Base-by-base conservation (phyloP, 2,329 filamentous ascomycete genomes). In the Aspergillus alliaceus region DNA sequence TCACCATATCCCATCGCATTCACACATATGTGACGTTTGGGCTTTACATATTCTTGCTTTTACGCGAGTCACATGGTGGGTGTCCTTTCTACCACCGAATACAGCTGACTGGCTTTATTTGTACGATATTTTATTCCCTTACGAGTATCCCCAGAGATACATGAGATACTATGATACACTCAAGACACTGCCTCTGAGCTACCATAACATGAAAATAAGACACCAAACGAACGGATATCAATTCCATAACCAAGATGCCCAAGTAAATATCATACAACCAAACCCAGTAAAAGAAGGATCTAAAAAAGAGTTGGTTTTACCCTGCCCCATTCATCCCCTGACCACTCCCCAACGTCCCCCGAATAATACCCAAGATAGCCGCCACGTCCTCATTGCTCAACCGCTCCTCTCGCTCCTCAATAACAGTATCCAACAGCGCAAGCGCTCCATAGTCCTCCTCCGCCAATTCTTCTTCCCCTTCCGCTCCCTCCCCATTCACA, bases 331-430 rank as follows among this genome's bases (percentile, higher is more conserved):
- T 31, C 32, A 51, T 18, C 20, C 37, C 39, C 32, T 53, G 22
- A 12, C 31, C 49, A 34, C 31, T 31, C 49, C 61, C 66, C 53
- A 78, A 59, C 2, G 69, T 68, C 60, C 74, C 67, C 56, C 69
- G 65, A 57, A 78, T 69, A 59, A 76, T 71, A 25, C 47, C 60
- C 60, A 77, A 58, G 22, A 79, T 69, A 59, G 63, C 64, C 47
- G 58, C 55, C 14, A 77, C 67, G 62, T 77, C 67, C 44, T 75
- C 74, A 53, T 75, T 66, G 15, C 65, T 68, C 39, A 79, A 66
- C 40, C 77, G 66, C 60, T 74, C 70, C 60, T 77, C 75, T 12
- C 74, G 61, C 64, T 78, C 76, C 63, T 79, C 76, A 64, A 79
- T 72, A 25, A 79, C 69, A 37, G 70, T 68, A 62, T 77, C 72